Evolutionary conservation across 345 rosid genomes (phyloP).

Genomic region (Melaleuca alternifolia): DNA sequence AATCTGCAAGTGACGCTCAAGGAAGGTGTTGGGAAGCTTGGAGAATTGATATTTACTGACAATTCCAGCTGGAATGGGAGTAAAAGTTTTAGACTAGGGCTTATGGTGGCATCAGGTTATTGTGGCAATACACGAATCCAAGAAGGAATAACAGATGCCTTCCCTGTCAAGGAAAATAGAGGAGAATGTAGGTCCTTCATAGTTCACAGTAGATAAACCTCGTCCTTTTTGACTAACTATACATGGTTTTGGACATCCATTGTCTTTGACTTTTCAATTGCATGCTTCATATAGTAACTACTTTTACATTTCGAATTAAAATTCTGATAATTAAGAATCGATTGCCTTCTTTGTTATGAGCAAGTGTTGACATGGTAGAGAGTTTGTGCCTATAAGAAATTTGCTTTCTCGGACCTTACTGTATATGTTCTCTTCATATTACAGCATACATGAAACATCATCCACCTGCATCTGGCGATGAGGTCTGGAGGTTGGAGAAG

Average conservation of each 20-base stretch:
- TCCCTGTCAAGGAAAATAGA: not conserved
- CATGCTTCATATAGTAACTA: not conserved
- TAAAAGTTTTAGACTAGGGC: no score
- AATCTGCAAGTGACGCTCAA: no score
- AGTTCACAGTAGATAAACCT: not conserved
- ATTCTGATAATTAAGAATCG: not conserved
- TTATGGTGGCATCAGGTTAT: not conserved
- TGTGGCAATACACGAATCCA: not conserved
- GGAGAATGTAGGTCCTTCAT: not conserved
- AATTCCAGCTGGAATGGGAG: no score
- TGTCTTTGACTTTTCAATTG: not conserved
- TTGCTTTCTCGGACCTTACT: no score
- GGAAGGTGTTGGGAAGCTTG: no score
- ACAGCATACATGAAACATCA: constrained; percentile 76
- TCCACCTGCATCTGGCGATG: constrained; percentile 69
- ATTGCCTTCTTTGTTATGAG: not conserved
- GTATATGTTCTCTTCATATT: not conserved
- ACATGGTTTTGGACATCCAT: not conserved
- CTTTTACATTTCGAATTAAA: no score
- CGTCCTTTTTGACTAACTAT: not conserved
- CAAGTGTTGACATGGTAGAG: not conserved
- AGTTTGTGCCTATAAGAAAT: not conserved
- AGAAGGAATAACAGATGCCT: not conserved
- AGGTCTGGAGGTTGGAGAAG: constrained; percentile 86
- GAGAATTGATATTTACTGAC: no score